A percentile compares a stretch with the other conserved stretches of the same genome.
phyloP scores from a whole-genome alignment of 2,329 filamentous ascomycete genomes.

The Samsoniella hepiali region DNA sequence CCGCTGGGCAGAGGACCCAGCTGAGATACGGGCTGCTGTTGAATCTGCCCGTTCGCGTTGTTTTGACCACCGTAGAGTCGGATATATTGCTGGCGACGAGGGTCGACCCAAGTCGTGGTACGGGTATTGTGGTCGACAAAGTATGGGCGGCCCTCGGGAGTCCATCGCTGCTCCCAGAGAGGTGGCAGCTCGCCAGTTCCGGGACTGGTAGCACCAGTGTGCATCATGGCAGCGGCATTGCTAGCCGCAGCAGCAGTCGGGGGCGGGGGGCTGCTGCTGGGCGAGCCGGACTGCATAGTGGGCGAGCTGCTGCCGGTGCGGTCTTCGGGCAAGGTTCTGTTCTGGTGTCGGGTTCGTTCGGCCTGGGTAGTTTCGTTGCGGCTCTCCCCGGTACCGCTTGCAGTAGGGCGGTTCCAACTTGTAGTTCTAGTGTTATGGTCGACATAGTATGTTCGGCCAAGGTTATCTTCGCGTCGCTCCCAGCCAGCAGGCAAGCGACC shows the following conservation, averaged over 20 bases:
- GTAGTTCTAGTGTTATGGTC: conserved; percentile 97
- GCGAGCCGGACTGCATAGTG: conserved; percentile 58
- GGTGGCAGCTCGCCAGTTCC: conserved; percentile 92
- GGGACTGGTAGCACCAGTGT: conserved; percentile 86
- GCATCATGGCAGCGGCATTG: conserved; percentile 80
- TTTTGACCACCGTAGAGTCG: conserved; percentile 92
- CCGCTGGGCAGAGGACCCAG: conserved; percentile 92
- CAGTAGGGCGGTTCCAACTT: conserved; percentile 89
- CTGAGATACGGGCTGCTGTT: conserved; percentile 96
- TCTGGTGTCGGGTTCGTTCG: conserved; percentile 90
- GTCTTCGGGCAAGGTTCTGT: conserved; percentile 92
- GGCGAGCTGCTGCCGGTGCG: conserved; percentile 91
- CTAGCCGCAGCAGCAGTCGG: conserved; percentile 33
- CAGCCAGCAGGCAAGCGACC: conserved; percentile 88
- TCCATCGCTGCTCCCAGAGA: conserved; percentile 95
- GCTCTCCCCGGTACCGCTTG: conserved; percentile 67
- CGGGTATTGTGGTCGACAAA: conserved; percentile 98
- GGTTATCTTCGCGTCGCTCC: conserved; percentile 92
- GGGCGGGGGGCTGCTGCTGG: conserved; percentile 35
- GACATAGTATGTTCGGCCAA: conserved; percentile 95
- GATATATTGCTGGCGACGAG: conserved; percentile 94
- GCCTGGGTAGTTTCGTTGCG: conserved; percentile 83
- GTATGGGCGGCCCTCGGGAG: conserved; percentile 90
- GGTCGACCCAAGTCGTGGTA: conserved; percentile 98
- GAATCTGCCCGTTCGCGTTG: conserved; percentile 79